phyloP scores from a whole-genome alignment of 2,329 filamentous ascomycete species.

The Microsporum ferrugineum region DNA sequence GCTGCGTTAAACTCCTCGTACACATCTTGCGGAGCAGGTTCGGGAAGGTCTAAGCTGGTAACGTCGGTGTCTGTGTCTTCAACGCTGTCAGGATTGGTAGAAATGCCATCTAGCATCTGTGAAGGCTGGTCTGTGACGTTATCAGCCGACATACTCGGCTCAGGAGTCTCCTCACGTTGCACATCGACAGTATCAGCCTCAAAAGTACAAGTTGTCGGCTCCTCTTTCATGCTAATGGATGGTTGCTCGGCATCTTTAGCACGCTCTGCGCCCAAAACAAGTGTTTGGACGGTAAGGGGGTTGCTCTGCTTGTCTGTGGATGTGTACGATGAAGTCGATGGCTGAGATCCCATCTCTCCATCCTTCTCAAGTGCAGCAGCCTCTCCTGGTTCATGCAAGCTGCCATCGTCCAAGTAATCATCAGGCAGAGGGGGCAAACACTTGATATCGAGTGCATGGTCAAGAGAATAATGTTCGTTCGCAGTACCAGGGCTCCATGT shows the following conservation, averaged over 20 bases:
- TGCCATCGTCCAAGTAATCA: neutral
- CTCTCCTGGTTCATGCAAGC: neutral
- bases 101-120: neutral
- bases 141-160: neutral
- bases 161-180: neutral
- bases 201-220: neutral
- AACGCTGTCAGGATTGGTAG: neutral
- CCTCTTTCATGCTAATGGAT: neutral
- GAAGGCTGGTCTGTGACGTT: neutral
- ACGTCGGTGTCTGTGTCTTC: neutral
- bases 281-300: neutral
- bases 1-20: neutral
- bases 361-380: neutral
- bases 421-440: neutral
- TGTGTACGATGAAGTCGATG: neutral
- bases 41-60: neutral
- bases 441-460: neutral
- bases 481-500: neutral
- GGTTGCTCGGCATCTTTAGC: neutral
- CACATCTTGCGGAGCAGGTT: neutral
- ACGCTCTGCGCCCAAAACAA: neutral
- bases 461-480: neutral
- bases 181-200: neutral
- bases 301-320: neutral
- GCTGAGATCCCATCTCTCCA: neutral